Conservation (phyloP, 202 grass and related monocot genomes). For the Sporobolus alterniflorus region DNA sequence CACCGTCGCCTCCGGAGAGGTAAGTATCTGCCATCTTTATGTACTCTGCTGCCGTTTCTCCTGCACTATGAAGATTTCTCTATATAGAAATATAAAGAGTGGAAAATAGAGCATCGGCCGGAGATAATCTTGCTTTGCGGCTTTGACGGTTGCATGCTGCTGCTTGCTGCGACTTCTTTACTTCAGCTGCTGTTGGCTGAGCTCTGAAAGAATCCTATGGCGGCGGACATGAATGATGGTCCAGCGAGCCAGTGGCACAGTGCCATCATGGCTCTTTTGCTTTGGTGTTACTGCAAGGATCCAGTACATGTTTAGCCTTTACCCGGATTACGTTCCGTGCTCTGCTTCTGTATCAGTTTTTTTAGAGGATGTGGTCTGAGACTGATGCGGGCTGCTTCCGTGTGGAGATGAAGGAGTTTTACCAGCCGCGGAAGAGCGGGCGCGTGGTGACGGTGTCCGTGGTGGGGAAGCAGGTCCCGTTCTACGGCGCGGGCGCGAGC, state of each 20-base stretch:
- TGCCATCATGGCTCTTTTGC: not conserved
- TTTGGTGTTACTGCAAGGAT: not conserved
- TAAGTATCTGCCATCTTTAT: not conserved
- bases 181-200: not conserved
- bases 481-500: slow-evolving; percentile 79
- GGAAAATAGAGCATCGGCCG: no score
- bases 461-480: slow-evolving; percentile 76
- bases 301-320: not conserved
- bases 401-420: slow-evolving; percentile 94
- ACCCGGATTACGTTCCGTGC: not conserved
- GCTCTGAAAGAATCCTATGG: slow-evolving; percentile 23
- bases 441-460: slow-evolving; percentile 67
- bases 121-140: no score
- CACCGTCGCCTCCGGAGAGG: slow-evolving; percentile 76
- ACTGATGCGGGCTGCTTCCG: not conserved
- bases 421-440: slow-evolving; percentile 75
- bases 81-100: no score
- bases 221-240: slow-evolving; percentile 27
- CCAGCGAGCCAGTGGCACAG: not conserved
- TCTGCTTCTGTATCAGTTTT: not conserved
- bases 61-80: no score
- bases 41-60: not conserved
- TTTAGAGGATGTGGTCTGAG: not conserved
- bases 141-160: no score
- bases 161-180: no score